Percentiles rank a stretch among this genome's conserved stretches.
Conservation (phyloP, 2,329 filamentous ascomycete genomes). For the Magnaporthiopsis poae region DNA sequence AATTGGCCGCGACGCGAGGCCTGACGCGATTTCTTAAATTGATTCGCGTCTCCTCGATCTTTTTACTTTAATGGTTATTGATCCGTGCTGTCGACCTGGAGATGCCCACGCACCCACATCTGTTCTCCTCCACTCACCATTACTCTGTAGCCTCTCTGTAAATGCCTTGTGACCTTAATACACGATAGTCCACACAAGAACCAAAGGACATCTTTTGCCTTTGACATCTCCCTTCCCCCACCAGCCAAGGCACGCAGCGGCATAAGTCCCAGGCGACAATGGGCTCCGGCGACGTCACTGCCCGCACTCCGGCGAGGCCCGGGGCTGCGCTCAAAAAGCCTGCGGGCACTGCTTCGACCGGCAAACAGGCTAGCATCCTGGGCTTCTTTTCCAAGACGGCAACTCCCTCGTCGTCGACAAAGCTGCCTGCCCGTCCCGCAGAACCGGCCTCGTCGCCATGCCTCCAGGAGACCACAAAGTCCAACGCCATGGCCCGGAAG, state of each 20-base stretch:
- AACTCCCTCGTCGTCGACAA: slow-evolving; percentile 19
- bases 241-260: not conserved
- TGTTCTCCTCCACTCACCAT: too few relatives aligned
- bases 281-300: slow-evolving; percentile 16
- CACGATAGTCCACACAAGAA: not conserved
- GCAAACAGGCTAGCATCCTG: slow-evolving; percentile 62
- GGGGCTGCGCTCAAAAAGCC: slow-evolving; percentile 29
- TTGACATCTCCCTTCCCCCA: not conserved
- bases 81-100: too few relatives aligned
- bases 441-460: slow-evolving; percentile 25
- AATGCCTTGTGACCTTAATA: too few relatives aligned
- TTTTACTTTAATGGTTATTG: not conserved
- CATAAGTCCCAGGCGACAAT: not conserved
- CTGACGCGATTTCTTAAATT: not conserved
- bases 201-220: not conserved
- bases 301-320: slow-evolving; percentile 28
- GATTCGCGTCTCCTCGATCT: not conserved
- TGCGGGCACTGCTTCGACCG: slow-evolving; percentile 34
- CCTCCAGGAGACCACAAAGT: slow-evolving; percentile 39
- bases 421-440: slow-evolving; percentile 18
- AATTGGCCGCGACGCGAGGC: not conserved
- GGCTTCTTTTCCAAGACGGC: slow-evolving; percentile 65
- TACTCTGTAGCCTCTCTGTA: too few relatives aligned
- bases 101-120: too few relatives aligned
- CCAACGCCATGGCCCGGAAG: slow-evolving; percentile 30